These are phyloP conservation scores for Leccinum variicolor DNA, from an alignment of 768 basidiomycete genomes.

Conservation along the genomic window DNA sequence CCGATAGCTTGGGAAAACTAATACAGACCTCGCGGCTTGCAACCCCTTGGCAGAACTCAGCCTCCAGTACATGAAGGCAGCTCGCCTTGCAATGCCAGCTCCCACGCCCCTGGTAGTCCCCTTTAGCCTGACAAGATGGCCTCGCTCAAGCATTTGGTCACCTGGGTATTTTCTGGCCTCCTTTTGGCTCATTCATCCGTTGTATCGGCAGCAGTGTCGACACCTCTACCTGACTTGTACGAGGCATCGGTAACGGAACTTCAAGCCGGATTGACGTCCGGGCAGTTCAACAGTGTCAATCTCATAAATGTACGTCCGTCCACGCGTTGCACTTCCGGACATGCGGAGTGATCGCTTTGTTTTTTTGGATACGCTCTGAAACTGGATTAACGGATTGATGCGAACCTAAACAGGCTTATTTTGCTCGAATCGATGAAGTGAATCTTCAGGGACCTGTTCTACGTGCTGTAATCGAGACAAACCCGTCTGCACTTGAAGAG, in stretches of 20 bases:
- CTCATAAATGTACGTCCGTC: constrained; percentile 33
- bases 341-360: background rate
- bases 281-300: constrained; percentile 39
- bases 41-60: background rate
- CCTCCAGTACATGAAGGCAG: constrained; percentile 6
- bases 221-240: constrained; percentile 37
- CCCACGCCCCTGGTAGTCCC: background rate
- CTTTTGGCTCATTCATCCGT: constrained; percentile 3
- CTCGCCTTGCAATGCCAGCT: background rate
- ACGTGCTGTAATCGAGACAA: constrained; percentile 40
- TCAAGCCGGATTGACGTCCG: constrained; percentile 34
- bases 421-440: constrained; percentile 42
- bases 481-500: constrained; percentile 35
- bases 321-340: background rate
- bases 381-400: background rate
- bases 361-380: background rate
- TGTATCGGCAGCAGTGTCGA: constrained; percentile 11
- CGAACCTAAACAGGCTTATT: constrained; percentile 33
- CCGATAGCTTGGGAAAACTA: constrained; percentile 8
- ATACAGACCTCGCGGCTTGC: background rate
- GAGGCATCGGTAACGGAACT: constrained; percentile 39
- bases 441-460: constrained; percentile 36
- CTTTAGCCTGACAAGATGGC: background rate
- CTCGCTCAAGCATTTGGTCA: constrained; percentile 5
- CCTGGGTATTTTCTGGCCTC: constrained; percentile 6